Evolutionary conservation across 768 basidiomycete species (phyloP).

Genomic region (Boletus reticuloceps): DNA sequence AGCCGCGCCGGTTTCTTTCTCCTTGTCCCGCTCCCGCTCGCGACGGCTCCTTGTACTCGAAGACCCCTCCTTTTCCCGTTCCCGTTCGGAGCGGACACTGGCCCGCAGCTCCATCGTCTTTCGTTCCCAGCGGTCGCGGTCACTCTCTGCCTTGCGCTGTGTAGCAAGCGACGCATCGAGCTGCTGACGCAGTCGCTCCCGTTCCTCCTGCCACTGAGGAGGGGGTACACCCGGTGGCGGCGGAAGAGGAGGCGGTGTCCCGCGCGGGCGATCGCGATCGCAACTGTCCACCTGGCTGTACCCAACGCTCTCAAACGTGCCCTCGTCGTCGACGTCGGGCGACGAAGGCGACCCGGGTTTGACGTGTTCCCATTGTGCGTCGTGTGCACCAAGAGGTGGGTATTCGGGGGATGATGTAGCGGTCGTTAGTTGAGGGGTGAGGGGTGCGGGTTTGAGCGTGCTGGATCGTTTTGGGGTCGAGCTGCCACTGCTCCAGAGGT

Average conservation of each 20-base stretch:
- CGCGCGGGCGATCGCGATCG: neutral
- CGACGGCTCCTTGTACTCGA: constrained; percentile 12
- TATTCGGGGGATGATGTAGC: constrained; percentile 6
- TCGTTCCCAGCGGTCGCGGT: constrained; percentile 22
- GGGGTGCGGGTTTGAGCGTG: constrained; percentile 18
- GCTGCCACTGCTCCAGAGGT: constrained; percentile 8
- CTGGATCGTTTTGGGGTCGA: constrained; percentile 18
- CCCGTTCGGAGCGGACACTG: constrained; percentile 4
- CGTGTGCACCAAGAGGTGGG: constrained; percentile 4
- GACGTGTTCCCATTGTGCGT: constrained; percentile 25
- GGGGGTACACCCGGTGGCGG: neutral
- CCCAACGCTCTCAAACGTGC: constrained; percentile 14
- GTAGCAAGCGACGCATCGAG: constrained; percentile 11
- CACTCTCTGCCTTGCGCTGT: constrained; percentile 16
- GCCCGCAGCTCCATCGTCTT: constrained; percentile 19
- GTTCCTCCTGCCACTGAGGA: constrained; percentile 10
- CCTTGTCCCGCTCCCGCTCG: constrained; percentile 18
- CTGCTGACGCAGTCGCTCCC: constrained; percentile 6
- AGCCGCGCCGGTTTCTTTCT: constrained; percentile 1
- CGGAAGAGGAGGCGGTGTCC: neutral
- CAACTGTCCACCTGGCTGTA: constrained; percentile 19
- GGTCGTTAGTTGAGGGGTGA: constrained; percentile 24
- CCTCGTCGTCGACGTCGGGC: constrained; percentile 16
- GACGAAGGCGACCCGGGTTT: constrained; percentile 13
- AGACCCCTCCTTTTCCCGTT: constrained; percentile 15